Evolutionary conservation across 495 filamentous ascomycete species (phyloP).

Genomic region (Lindgomyces ingoldianus): DNA sequence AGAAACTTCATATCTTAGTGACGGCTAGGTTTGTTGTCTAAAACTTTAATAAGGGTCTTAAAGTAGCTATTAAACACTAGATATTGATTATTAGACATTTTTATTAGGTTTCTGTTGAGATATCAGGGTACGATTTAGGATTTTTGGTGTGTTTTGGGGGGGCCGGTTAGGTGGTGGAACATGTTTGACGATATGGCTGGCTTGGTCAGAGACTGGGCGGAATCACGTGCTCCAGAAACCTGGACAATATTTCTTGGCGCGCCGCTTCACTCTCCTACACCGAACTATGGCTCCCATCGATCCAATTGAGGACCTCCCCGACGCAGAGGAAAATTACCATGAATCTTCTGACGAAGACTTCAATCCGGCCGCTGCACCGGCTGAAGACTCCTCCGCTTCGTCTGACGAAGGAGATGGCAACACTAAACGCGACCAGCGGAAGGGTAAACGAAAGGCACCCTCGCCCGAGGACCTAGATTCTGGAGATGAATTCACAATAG

Average conservation of each 20-base stretch:
- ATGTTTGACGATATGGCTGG: no score
- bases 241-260: background rate
- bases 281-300: conserved; percentile 14
- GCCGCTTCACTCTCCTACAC: background rate
- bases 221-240: no score
- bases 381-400: conserved; percentile 34
- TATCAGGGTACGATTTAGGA: no score
- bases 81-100: no score
- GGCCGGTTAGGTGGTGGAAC: no score
- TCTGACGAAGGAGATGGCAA: conserved; percentile 40
- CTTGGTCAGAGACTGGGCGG: no score
- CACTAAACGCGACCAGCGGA: conserved; percentile 41
- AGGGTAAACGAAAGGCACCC: conserved; percentile 29
- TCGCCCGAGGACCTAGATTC: conserved; percentile 51
- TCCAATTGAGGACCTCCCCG: conserved; percentile 17
- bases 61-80: no score
- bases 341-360: conserved; percentile 41
- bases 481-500: conserved; percentile 78
- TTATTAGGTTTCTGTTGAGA: no score
- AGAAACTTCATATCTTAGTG: no score
- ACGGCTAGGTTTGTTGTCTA: no score
- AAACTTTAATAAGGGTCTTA: no score
- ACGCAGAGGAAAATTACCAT: conserved; percentile 31
- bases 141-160: no score
- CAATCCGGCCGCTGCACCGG: conserved; percentile 37